These are phyloP conservation scores for Pseudogymnoascus sp. DNA, from an alignment of 2,329 filamentous ascomycete species.

Conservation along the genomic window DNA sequence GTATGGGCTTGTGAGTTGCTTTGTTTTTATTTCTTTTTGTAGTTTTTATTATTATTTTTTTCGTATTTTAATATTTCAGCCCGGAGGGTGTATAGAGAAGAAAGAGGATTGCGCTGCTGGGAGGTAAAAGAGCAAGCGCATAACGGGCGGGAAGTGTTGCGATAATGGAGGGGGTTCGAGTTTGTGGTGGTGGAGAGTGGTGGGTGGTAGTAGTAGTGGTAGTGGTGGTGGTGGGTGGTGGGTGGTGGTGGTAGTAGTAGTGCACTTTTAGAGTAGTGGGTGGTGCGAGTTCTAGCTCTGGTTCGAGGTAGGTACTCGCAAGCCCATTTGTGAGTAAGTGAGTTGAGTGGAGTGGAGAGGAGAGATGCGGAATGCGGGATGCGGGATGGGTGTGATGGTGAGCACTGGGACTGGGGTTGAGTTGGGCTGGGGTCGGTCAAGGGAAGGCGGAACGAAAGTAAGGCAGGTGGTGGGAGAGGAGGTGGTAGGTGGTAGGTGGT, in stretches of 20 bases:
- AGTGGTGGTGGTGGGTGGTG: neutral
- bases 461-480: no score
- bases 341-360: no score
- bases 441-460: neutral
- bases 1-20: neutral
- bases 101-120: neutral
- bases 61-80: neutral
- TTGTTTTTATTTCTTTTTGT: neutral
- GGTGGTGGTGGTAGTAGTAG: neutral
- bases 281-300: neutral
- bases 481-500: no score
- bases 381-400: neutral
- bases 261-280: neutral
- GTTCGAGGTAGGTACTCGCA: neutral
- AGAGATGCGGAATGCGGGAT: neutral
- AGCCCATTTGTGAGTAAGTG: neutral
- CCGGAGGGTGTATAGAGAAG: neutral
- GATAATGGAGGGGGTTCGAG: neutral
- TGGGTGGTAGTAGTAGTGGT: neutral
- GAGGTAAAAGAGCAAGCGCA: neutral
- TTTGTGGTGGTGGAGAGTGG: neutral
- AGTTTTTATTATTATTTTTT: neutral
- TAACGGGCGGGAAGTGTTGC: neutral
- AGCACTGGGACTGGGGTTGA: neutral
- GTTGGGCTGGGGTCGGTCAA: neutral